phyloP scores from a whole-genome alignment of 768 basidiomycete genomes.

The Rhodosporidiobolus sp. region DNA sequence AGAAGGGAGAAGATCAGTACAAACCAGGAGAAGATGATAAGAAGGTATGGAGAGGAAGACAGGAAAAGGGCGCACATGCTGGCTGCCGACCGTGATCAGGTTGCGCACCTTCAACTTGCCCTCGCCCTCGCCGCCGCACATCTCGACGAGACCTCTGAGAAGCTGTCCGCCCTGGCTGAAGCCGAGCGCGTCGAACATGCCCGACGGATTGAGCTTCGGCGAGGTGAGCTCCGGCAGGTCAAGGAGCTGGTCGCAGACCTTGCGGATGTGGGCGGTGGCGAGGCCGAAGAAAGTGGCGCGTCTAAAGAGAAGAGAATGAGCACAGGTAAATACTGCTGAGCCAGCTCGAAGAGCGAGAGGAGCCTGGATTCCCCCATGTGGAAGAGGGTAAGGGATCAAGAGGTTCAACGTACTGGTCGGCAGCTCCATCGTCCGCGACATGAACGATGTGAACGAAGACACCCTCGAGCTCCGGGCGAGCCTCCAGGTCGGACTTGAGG shows the following conservation, averaged over 20 bases:
- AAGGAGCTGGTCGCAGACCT: conserved; percentile 47
- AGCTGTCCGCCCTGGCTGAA: conserved; percentile 53
- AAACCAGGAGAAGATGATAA: too few species aligned
- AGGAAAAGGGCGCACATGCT: conserved; percentile 21
- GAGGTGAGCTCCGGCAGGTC: conserved; percentile 45
- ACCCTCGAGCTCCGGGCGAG: conserved; percentile 41
- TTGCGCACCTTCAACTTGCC: conserved; percentile 45
- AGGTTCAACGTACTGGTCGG: conserved; percentile 49
- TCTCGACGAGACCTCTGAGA: conserved; percentile 49
- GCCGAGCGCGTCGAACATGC: conserved; percentile 51
- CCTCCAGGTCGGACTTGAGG: conserved; percentile 47
- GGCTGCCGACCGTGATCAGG: conserved; percentile 50
- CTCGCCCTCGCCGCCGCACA: conserved; percentile 40
- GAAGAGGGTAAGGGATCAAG: neutral
- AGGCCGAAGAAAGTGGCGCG: conserved; percentile 48
- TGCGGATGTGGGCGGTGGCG: conserved; percentile 46
- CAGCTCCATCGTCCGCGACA: conserved; percentile 46
- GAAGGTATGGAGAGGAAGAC: neutral
- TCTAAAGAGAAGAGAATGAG: conserved; percentile 2
- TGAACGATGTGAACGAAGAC: conserved; percentile 50
- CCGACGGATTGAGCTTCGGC: conserved; percentile 39
- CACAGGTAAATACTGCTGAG: neutral
- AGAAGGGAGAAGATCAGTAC: neutral
- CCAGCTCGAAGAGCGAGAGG: neutral
- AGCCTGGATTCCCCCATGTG: neutral